These are phyloP conservation scores for Canavalia ensiformis DNA, from an alignment of 306 rosid genomes.

Conservation along the genomic window DNA sequence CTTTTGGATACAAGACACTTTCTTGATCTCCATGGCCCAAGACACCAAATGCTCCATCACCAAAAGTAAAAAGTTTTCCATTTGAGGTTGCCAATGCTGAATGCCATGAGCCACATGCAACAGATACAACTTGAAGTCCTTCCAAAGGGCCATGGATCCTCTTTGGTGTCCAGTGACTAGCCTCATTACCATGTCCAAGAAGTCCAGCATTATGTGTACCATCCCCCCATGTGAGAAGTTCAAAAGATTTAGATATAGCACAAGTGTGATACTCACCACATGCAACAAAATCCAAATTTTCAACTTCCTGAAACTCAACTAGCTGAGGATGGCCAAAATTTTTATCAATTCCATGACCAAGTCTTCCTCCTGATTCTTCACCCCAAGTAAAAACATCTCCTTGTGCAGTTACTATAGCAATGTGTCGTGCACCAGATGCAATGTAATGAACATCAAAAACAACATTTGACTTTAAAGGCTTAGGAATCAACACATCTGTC, in stretches of 20 bases:
- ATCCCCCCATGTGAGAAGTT: constrained; percentile 91
- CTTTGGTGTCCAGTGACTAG: constrained; percentile 88
- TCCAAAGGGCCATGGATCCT: constrained; percentile 72
- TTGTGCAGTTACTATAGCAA: constrained; percentile 77
- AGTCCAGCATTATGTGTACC: constrained; percentile 79
- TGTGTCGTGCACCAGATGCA: constrained; percentile 74
- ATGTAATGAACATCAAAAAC: constrained; percentile 80
- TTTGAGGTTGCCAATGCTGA: constrained; percentile 83
- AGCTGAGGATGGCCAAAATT: constrained; percentile 63
- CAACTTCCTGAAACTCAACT: constrained; percentile 65
- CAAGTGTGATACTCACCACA: constrained; percentile 92
- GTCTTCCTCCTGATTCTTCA: constrained; percentile 89
- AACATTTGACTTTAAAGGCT: constrained; percentile 70
- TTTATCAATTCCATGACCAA: constrained; percentile 83
- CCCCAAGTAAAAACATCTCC: constrained; percentile 99
- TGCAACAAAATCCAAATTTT: constrained; percentile 68
- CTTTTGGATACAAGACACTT: constrained; percentile 74
- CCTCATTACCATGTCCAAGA: constrained; percentile 83
- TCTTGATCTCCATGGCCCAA: constrained; percentile 90
- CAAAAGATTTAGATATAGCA: constrained; percentile 70
- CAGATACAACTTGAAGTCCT: constrained; percentile 87
- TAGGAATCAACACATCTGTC: constrained; percentile 75
- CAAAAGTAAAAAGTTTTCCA: constrained; percentile 86
- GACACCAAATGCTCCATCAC: constrained; percentile 66
- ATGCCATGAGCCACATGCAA: constrained; percentile 98